phyloP scores from a whole-genome alignment of 176 grass and related monocot genomes.

The Rhipidocladum racemiflorum region DNA sequence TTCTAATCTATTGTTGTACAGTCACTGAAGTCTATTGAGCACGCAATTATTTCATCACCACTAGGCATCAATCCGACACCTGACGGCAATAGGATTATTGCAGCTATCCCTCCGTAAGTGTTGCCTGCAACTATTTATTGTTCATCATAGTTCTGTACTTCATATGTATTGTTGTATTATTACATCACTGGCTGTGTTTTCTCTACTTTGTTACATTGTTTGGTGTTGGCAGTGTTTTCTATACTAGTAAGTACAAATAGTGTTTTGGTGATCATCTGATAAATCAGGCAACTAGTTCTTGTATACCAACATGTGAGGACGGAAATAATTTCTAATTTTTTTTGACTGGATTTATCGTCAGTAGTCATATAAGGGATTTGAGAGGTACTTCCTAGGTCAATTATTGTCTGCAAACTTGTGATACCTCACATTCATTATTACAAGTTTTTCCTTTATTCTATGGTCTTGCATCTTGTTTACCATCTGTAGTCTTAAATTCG shows the following conservation, averaged over 20 bases:
- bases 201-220: not conserved
- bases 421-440: not conserved
- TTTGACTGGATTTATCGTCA: not conserved
- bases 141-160: slow-evolving; percentile 4
- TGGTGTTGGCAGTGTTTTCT: not conserved
- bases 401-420: not conserved
- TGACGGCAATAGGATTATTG: slow-evolving; percentile 80
- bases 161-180: not conserved
- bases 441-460: not conserved
- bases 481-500: not conserved
- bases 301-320: not conserved
- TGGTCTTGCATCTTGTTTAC: slow-evolving; percentile 5
- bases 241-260: not conserved
- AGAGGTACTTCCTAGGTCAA: not conserved
- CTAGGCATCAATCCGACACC: slow-evolving; percentile 83
- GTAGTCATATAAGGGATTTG: not conserved
- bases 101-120: slow-evolving; percentile 73
- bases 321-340: not conserved
- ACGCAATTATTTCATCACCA: slow-evolving; percentile 76
- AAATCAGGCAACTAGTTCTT: not conserved
- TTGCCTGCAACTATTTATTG: not conserved
- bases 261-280: not conserved
- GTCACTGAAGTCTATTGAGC: slow-evolving; percentile 84
- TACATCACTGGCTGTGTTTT: not conserved
- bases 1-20: slow-evolving; percentile 33